phyloP scores from a whole-genome alignment of 192 early-diverging fungal species.

The Coemansia sp. region DNA sequence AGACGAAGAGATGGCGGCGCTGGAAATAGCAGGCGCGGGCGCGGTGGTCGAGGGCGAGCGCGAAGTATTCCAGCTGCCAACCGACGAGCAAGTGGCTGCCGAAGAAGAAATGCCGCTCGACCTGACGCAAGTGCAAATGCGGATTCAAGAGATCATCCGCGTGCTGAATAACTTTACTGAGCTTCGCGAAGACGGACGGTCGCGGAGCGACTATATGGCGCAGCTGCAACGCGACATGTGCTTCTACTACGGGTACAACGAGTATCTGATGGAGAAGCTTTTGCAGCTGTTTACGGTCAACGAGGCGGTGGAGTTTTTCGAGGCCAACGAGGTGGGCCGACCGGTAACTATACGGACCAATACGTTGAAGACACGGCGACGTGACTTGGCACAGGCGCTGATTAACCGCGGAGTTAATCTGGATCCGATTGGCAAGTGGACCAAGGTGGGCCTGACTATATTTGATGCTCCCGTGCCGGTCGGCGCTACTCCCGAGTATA shows the following conservation, averaged over 20 bases:
- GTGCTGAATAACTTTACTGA: conserved; percentile 89
- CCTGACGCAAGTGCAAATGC: conserved; percentile 70
- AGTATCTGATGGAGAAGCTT: conserved; percentile 86
- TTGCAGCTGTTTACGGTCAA: conserved; percentile 87
- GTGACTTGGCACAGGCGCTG: conserved; percentile 92
- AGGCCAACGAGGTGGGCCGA: conserved; percentile 95
- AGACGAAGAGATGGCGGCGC: conserved; percentile 66
- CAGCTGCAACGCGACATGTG: conserved; percentile 88
- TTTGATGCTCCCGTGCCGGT: conserved; percentile 95
- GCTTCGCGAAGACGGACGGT: conserved; percentile 67
- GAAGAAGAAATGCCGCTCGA: conserved; percentile 65
- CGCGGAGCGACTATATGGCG: conserved; percentile 81
- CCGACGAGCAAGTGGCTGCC: conserved; percentile 63
- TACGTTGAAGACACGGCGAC: conserved; percentile 88
- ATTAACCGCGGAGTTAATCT: conserved; percentile 96
- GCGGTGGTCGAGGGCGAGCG: conserved; percentile 54
- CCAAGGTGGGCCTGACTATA: conserved; percentile 93
- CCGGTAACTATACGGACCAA: conserved; percentile 97
- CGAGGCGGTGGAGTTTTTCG: conserved; percentile 97
- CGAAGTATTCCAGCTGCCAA: conserved; percentile 57
- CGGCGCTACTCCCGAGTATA: conserved; percentile 97
- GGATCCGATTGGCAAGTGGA: conserved; percentile 99
- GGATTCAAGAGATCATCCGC: conserved; percentile 88
- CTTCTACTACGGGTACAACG: conserved; percentile 93
- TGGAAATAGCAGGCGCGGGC: conserved; percentile 65